Evolutionary conservation across 129 eudicot species (phyloP).

Genomic region (Ambrosia artemisiifolia): DNA sequence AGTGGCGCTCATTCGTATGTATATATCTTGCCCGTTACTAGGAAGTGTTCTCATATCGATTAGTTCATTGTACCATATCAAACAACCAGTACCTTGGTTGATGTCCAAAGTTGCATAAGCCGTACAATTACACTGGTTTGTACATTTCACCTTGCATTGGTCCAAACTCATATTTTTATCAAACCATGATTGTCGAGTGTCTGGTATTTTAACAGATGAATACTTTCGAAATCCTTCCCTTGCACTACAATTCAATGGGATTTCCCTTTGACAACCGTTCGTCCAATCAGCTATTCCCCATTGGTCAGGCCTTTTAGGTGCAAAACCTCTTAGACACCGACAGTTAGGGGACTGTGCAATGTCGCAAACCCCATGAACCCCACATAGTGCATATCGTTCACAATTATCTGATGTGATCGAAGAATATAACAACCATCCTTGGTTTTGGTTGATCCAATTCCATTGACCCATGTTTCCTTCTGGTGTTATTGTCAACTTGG

Average conservation of each 20-base stretch:
- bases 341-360: constrained; percentile 9
- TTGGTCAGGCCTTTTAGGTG: background rate
- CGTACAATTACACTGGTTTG: no score
- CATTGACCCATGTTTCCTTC: background rate
- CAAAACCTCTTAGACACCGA: constrained; percentile 26
- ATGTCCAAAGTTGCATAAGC: background rate
- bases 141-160: background rate
- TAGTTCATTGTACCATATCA: constrained; percentile 31
- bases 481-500: constrained; percentile 13
- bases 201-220: background rate
- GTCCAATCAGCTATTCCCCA: constrained; percentile 25
- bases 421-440: constrained; percentile 9
- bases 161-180: background rate
- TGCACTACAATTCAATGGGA: background rate
- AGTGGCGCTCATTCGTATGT: constrained; percentile 20
- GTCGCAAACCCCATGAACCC: constrained; percentile 16
- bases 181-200: background rate
- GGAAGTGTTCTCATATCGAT: constrained; percentile 19
- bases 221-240: background rate
- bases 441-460: constrained; percentile 1
- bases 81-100: constrained; percentile 19
- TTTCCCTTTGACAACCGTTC: background rate
- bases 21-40: constrained; percentile 22
- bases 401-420: constrained; percentile 8
- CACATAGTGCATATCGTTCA: constrained; percentile 10